Base-by-base conservation (phyloP, 768 basidiomycete genomes). In the Amanita rimosa region DNA sequence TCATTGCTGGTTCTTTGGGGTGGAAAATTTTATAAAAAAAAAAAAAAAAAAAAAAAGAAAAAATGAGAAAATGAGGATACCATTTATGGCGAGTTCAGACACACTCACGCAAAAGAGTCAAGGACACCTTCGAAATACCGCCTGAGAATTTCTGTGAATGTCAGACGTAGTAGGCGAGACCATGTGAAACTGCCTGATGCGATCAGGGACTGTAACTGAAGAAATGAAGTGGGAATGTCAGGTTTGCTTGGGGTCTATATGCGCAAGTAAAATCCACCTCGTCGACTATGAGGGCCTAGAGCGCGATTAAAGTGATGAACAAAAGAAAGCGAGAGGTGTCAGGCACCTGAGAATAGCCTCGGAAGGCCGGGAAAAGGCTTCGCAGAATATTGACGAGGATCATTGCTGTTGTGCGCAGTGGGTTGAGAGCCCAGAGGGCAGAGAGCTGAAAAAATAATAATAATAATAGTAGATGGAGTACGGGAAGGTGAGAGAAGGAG, bases 351-450 rank as follows among this genome's bases (percentile, higher is more conserved):
- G 88, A 88, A 68, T 87, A 90, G 53, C 85, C 83, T 65, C 85
- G 77, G 63, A 85, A 83, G 8, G 86, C 88, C 31, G 87, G 87
- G 59, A 89, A 79, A 51, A 83, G 66, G 53, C 85, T 88, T 55
- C 85, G 76, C 50, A 81, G 56, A 45, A 89, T 64, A 62, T 87
- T 84, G 55, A 88, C 66, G 51, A 72, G 49, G 62, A 89, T 66
- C 78, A 90, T 81, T 48, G 85, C 67, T n/a, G 75, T 67, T 17
- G 83, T 80, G 51, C 85, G 75, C 42, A 79, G 55, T 29, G 85
- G 87, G 55, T 89, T 83, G 29, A 83, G 64, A 44, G 61, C 59
- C 60, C 70, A 71, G 27, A 78, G 62, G 38, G 66, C 63, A 29
- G 60, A 61, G 55, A 75, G 64, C 71, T 76, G 49, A 40, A 16